Base-by-base conservation (phyloP, 306 rosid genomes). In the Oxytropis ochrocephala region DNA sequence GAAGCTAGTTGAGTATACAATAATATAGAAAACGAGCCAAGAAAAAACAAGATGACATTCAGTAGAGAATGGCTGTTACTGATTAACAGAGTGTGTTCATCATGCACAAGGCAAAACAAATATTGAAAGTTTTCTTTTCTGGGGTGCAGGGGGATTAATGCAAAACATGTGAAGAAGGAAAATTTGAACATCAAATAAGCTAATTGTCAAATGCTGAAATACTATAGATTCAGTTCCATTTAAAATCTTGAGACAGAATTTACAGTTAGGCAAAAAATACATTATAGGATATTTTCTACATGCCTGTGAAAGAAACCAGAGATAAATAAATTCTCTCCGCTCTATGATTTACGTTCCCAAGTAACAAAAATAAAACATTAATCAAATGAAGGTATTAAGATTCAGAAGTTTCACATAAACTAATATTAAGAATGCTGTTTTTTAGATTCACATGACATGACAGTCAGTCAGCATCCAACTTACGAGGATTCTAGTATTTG, bases 1-100 rank as follows among this genome's bases (percentile, higher is more conserved):
- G 58, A 53, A 54, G 65, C 51, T 66, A 55, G 53, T 82, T 51
- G 63, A 36, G 29, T 60, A 64, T 46, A 75, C 48, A 43, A 41
- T 8, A 35, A 19, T 12, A 54, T 39, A 57, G 41, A 51, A 50
- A 46, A 29, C 54, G 24, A 69, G 42, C 10, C 47, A 42, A 62
- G 76, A 13, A 61, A 61, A 60, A 32, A 70, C 47, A 72, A 24
- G 58, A 61, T 27, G 67, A 54, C 52, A 67, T 39, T 11, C 62
- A 61, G 39, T 69, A 72, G 11, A 33, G 35, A 77, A 32, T 19
- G 38, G 8, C 7, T 53, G 56, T 36, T 43, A 54, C 35, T 42
- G 33, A 42, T 60, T 6, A 51, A 42, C 38, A 54, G 30, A 56
- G 30, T 11, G 49, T 27, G 58, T 33, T 67, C 27, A 21, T 60